Percentiles rank a stretch among this genome's conserved stretches.
These are phyloP conservation scores for Gentiana straminea DNA, from an alignment of 257 asterid genomes.

Conservation along the genomic window DNA sequence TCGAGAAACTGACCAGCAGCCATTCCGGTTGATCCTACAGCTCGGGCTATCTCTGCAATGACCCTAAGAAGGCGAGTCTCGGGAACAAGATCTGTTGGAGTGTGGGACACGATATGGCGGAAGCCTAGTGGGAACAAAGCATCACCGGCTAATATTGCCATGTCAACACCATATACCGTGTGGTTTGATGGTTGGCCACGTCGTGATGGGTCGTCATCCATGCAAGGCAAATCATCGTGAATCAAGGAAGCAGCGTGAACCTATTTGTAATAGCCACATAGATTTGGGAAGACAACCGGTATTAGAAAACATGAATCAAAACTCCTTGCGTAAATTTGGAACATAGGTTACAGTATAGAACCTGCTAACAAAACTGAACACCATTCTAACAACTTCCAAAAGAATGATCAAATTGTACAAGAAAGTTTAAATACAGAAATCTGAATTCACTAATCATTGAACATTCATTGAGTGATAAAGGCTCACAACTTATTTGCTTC, in stretches of 20 bases:
- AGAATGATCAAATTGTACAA: too few relatives aligned
- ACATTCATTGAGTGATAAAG: too few relatives aligned
- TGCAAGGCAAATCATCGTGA: conserved; percentile 94
- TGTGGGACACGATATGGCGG: conserved; percentile 81
- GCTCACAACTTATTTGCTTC: too few relatives aligned
- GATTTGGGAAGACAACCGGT: background rate
- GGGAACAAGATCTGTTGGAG: conserved; percentile 67
- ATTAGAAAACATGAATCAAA: too few relatives aligned
- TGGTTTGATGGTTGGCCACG: conserved; percentile 89
- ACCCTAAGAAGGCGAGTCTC: conserved; percentile 57
- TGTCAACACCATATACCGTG: conserved; percentile 74
- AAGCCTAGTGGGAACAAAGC: conserved; percentile 93
- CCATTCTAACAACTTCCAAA: too few relatives aligned
- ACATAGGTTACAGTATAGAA: too few relatives aligned
- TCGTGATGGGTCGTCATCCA: conserved; percentile 93
- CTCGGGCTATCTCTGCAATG: conserved; percentile 81
- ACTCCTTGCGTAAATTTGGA: too few relatives aligned
- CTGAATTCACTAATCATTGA: too few relatives aligned
- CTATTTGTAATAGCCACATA: conserved; percentile 19
- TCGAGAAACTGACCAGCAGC: conserved; percentile 90
- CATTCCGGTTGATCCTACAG: conserved; percentile 98
- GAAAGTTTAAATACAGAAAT: too few relatives aligned
- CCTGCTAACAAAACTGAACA: too few relatives aligned
- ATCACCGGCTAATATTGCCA: conserved; percentile 96
- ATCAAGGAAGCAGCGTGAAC: conserved; percentile 93